Base-by-base conservation (phyloP, 2,329 filamentous ascomycete genomes). In the Fusarium oxysporum region DNA sequence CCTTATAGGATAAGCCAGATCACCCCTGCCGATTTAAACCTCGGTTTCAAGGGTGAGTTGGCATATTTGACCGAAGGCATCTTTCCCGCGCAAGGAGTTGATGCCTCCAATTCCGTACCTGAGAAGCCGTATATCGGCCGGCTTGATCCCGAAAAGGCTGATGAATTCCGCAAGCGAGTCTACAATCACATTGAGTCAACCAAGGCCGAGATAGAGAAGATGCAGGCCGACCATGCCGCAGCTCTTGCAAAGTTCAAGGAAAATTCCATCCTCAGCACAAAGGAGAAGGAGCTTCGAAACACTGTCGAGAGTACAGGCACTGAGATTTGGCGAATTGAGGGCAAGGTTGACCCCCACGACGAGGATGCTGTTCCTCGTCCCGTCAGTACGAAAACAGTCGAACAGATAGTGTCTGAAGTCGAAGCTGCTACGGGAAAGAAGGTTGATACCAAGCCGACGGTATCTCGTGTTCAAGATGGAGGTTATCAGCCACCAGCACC, bases 1-100 rank as follows among this genome's bases (percentile, higher is more conserved):
- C 94, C 95, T 0, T 98, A 97, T 79, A 88, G 92, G 30, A 92
- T 96, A 70, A 89, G 89, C 55, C 94, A 97, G 79, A 97, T 99
- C 65, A 90, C 92, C 13, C 95, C 96, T 1, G 90, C 95, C 6
- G 95, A 97, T 79, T 89, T 98, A 38, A 95, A 95, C 2, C 85
- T 98, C 14, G 96, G 96, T 8, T 88, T 93, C 56, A 93, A 92
- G 81, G 96, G 96, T 41, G 93, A 95, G 81, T 86, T 99, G 25
- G 91, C 93, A 30, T 87, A 89, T 1, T 84, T 98, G 60, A 98
- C 96, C 0, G 91, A 93, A 40, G 95, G 93, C 9, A 93, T 98
- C 62, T 94, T 98, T 63, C 91, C 96, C 63, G 86, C 88, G 2
- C 88, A 89, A 71, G 85, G 84, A 3, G 83, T 80, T n/a, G 86